These are phyloP conservation scores for Cladophialophora yegresii DNA, from an alignment of 2,329 filamentous ascomycete genomes.

Conservation along the genomic window DNA sequence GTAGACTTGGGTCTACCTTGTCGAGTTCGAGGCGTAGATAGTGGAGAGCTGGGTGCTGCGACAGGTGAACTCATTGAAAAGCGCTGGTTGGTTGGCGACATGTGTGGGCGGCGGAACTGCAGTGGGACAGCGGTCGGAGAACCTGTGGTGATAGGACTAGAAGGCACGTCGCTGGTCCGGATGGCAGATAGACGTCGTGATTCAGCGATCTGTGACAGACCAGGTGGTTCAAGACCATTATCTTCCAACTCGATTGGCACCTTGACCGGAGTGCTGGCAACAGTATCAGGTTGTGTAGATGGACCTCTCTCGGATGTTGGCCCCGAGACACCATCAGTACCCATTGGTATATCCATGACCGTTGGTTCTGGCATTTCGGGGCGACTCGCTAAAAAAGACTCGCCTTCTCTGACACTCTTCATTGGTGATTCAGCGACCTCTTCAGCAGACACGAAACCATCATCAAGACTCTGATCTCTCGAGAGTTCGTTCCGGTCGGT, in stretches of 20 bases:
- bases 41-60: slow-evolving; percentile 48
- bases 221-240: slow-evolving; percentile 32
- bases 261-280: slow-evolving; percentile 41
- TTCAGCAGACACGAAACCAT: slow-evolving; percentile 37
- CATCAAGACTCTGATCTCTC: slow-evolving; percentile 33
- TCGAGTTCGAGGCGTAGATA: slow-evolving; percentile 42
- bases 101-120: slow-evolving; percentile 51
- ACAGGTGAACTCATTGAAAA: slow-evolving; percentile 41
- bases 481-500: slow-evolving; percentile 43
- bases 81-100: slow-evolving; percentile 43
- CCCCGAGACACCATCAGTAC: slow-evolving; percentile 51
- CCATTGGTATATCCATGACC: slow-evolving; percentile 42
- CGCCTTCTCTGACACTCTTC: slow-evolving; percentile 40
- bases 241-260: neutral
- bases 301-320: slow-evolving; percentile 35
- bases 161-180: slow-evolving; percentile 27
- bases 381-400: slow-evolving; percentile 67
- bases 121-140: slow-evolving; percentile 60
- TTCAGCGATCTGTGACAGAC: slow-evolving; percentile 29
- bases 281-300: slow-evolving; percentile 14
- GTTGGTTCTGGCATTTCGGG: slow-evolving; percentile 60
- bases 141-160: slow-evolving; percentile 38
- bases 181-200: slow-evolving; percentile 30
- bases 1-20: slow-evolving; percentile 53
- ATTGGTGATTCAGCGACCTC: slow-evolving; percentile 18